A percentile compares a stretch with the other conserved stretches of the same genome.
phyloP scores from a whole-genome alignment of 805 yeast species.

The Myxozyma geophila region DNA sequence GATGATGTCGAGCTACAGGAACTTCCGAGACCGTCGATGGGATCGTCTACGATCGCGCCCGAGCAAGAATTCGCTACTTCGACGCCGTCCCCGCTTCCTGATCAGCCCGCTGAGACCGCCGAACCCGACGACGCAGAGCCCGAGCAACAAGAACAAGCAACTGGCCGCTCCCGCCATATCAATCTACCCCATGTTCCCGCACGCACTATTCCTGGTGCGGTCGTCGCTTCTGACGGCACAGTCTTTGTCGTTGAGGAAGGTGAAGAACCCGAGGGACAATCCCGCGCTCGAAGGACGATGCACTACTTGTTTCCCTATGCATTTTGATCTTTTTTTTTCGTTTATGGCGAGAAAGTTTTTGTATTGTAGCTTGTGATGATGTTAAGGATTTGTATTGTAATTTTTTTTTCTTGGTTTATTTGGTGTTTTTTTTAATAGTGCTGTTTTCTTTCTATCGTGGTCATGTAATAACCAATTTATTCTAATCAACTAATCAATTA shows the following conservation, averaged over 20 bases:
- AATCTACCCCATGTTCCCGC: slow-evolving; percentile 6
- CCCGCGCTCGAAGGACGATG: not conserved
- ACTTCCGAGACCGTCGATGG: not conserved
- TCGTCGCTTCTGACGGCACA: slow-evolving; percentile 24
- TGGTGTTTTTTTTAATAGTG: too few relatives aligned
- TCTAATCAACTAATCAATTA: not conserved
- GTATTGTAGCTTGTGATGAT: not conserved
- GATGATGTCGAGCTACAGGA: not conserved
- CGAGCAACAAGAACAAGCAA: not conserved
- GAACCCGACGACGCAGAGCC: not conserved
- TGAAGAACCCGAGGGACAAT: not conserved
- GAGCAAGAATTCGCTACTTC: not conserved
- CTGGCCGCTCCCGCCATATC: not conserved
- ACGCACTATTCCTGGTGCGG: slow-evolving; percentile 16
- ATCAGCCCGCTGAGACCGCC: too few relatives aligned
- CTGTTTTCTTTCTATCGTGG: too few relatives aligned
- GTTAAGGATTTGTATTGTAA: not conserved
- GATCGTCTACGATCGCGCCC: not conserved
- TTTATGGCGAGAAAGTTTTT: not conserved
- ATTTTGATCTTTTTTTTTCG: not conserved
- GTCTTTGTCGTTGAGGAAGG: slow-evolving; percentile 22
- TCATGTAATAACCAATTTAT: not conserved
- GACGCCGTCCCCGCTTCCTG: not conserved
- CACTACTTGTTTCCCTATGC: slow-evolving; percentile 10
- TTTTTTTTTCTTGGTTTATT: too few relatives aligned